Evolutionary conservation across 1,139 yeast genomes (phyloP).

Genomic region (Nakaseomyces glabratus): DNA sequence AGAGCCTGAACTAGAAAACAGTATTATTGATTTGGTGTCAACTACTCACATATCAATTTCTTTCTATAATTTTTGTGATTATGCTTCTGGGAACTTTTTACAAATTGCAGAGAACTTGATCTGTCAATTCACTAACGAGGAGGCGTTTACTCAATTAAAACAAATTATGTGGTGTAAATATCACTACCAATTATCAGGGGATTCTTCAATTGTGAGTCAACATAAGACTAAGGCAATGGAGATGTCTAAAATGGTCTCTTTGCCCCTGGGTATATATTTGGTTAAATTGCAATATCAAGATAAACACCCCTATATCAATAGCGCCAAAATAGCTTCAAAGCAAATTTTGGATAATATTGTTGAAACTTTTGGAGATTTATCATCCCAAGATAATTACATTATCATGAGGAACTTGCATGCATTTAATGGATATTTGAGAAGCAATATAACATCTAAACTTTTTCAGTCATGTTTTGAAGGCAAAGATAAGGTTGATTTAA

Average conservation of each 20-base stretch:
- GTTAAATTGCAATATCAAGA: slow-evolving; percentile 51
- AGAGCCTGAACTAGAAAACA: slow-evolving; percentile 19
- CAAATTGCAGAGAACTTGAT: slow-evolving; percentile 50
- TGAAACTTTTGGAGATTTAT: slow-evolving; percentile 66
- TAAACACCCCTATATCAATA: slow-evolving; percentile 48
- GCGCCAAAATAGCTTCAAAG: slow-evolving; percentile 59
- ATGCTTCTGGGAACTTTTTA: slow-evolving; percentile 54
- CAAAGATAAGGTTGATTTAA: slow-evolving; percentile 35
- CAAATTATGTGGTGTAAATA: slow-evolving; percentile 75
- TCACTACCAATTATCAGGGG: slow-evolving; percentile 55
- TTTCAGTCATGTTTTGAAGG: slow-evolving; percentile 56
- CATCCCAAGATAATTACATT: slow-evolving; percentile 35
- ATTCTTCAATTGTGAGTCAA: slow-evolving; percentile 51
- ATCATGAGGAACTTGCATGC: slow-evolving; percentile 35
- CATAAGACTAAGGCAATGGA: slow-evolving; percentile 48
- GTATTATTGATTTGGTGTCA: slow-evolving; percentile 35
- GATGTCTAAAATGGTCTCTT: slow-evolving; percentile 44
- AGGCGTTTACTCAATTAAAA: slow-evolving; percentile 48
- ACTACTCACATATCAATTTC: slow-evolving; percentile 71
- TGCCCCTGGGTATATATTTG: slow-evolving; percentile 50
- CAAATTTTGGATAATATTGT: slow-evolving; percentile 61
- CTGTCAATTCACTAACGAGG: slow-evolving; percentile 37
- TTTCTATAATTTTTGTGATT: slow-evolving; percentile 55
- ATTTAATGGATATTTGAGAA: slow-evolving; percentile 45
- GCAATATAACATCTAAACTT: slow-evolving; percentile 42